These are phyloP conservation scores for Thuidium tamariscinum DNA, from an alignment of 225 moss, liverwort and hornwort genomes.

Conservation along the genomic window DNA sequence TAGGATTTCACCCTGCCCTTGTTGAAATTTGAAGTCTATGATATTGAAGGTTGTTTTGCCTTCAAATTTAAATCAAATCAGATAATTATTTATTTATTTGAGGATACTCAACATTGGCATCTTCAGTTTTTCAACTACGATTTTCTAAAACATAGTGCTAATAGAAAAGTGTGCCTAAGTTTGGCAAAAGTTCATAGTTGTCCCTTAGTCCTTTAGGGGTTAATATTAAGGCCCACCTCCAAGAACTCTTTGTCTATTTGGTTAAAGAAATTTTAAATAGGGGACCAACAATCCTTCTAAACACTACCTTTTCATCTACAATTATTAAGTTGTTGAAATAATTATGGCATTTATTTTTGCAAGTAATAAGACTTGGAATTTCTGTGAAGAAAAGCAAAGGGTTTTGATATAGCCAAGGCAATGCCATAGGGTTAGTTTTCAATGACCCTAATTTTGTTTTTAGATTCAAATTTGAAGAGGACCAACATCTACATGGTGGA, in stretches of 20 bases:
- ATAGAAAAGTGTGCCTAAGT: neutral
- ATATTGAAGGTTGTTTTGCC: neutral
- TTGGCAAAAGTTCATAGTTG: neutral
- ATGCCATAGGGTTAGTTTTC: neutral
- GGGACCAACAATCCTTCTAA: neutral
- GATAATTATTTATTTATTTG: neutral
- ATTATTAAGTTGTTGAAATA: neutral
- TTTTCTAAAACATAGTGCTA: neutral
- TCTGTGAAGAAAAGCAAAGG: neutral
- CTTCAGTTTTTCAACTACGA: neutral
- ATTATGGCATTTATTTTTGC: neutral
- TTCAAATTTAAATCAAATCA: neutral
- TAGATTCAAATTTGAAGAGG: accelerated
- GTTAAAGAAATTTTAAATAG: neutral
- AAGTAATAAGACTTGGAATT: neutral
- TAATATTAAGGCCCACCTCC: neutral
- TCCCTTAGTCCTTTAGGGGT: neutral
- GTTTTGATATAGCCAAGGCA: neutral
- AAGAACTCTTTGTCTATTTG: neutral
- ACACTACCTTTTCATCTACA: neutral
- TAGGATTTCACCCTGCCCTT: accelerated
- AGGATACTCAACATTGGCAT: neutral
- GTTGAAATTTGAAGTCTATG: neutral
- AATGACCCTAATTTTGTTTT: neutral
- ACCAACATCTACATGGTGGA: neutral